Evolutionary conservation across 192 early-diverging fungal species (phyloP).

Genomic region (Mortierella hygrophila): DNA sequence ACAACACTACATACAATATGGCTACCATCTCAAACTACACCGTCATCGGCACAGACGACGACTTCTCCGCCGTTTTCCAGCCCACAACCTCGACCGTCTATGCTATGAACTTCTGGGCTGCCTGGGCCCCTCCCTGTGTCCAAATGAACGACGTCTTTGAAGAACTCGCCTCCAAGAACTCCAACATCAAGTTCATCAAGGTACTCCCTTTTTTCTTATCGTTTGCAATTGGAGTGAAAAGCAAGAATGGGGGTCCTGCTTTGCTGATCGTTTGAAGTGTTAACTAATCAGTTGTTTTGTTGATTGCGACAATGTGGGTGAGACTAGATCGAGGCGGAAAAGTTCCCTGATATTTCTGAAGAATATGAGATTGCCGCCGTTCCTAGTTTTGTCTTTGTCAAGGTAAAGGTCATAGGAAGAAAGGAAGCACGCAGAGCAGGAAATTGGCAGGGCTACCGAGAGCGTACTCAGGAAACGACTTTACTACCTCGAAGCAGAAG

Average conservation of each 20-base stretch:
- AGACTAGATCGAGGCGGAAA: conserved; percentile 86
- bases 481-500: background rate
- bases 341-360: conserved; percentile 90
- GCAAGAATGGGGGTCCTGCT: background rate
- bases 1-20: conserved; percentile 3
- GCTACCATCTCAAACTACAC: conserved; percentile 55
- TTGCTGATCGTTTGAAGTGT: background rate
- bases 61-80: conserved; percentile 55
- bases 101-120: conserved; percentile 93
- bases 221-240: too few relatives aligned
- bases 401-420: conserved; percentile 57
- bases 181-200: conserved; percentile 80
- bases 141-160: conserved; percentile 95
- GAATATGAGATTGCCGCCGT: conserved; percentile 91
- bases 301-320: too few relatives aligned
- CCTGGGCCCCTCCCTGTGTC: conserved; percentile 89
- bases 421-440: background rate
- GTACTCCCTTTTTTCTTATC: conserved; percentile 46
- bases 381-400: conserved; percentile 89
- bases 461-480: background rate
- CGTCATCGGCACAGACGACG: conserved; percentile 55
- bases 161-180: conserved; percentile 85
- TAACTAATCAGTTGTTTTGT: background rate
- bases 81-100: conserved; percentile 54
- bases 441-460: background rate